Conservation (phyloP, 805 yeast genomes). For the Vanderwaltozyma tropicalis region DNA sequence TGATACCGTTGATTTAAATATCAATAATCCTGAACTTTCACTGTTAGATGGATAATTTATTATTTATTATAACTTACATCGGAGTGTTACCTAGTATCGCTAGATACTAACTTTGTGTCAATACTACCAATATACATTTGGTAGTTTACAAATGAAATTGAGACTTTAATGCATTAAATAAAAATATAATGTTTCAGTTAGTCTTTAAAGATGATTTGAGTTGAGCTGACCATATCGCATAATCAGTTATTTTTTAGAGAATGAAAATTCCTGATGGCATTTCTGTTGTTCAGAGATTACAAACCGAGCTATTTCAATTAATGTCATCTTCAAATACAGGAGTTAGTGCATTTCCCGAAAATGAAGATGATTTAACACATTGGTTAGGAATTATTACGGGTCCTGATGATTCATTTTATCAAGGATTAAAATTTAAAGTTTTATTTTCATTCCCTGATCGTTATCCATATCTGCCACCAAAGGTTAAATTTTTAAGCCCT, state of each 20-base stretch:
- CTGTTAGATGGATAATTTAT: no score
- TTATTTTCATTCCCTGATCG: slow-evolving; percentile 40
- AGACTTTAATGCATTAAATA: no score
- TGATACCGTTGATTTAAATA: no score
- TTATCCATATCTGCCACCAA: slow-evolving; percentile 52
- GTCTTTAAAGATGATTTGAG: no score
- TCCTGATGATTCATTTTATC: slow-evolving; percentile 47
- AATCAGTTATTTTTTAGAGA: not conserved
- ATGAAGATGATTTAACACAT: slow-evolving; percentile 40
- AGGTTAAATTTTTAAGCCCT: slow-evolving; percentile 44
- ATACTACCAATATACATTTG: no score
- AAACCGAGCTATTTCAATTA: slow-evolving; percentile 41
- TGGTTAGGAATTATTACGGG: slow-evolving; percentile 56
- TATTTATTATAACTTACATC: no score
- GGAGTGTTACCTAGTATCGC: no score
- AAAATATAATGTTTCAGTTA: no score
- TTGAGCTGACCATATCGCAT: no score
- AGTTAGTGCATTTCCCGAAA: slow-evolving; percentile 43
- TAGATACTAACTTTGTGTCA: no score
- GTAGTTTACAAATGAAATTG: not conserved
- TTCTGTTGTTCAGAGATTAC: slow-evolving; percentile 29
- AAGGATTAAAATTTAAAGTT: slow-evolving; percentile 41
- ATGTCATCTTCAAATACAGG: slow-evolving; percentile 43
- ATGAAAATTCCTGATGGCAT: not conserved
- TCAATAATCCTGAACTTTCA: no score